Base-by-base conservation (phyloP, 2,329 filamentous ascomycete species). In the Fusarium acutatum region DNA sequence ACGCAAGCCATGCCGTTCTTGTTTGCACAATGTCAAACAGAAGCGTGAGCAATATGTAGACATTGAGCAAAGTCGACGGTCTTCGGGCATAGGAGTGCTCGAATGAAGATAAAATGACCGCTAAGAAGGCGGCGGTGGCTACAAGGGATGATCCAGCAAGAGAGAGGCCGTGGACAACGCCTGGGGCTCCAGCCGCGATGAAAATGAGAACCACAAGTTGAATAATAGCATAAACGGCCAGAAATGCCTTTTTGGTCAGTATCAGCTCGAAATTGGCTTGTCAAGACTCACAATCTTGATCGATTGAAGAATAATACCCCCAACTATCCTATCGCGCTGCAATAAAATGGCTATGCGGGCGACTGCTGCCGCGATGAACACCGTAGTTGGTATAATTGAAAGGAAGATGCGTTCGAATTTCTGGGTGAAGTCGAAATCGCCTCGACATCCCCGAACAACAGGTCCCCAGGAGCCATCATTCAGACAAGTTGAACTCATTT, bases 341-440 rank as follows among this genome's bases (percentile, higher is more conserved):
- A 69, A 62, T 13, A 86, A 69, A 4, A 80, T 72, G 2, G 80
- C 59, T 2, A 82, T 69, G 1, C 85, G 79, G 20, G 80, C 75
- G 50, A 82, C 37, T 0, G 82, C 81, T 4, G 81, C 58, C 1
- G 80, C 69, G 18, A 85, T 69, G 44, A 87, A 86, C 0, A 85
- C 59, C 3, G 80, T 72, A 1, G 82, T 77, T 1, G 86, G 86
- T 6, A 85, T 75, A 14, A 87, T 80, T 3, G 82, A 81, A n/a
- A 88, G 80, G 56, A 87, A 81, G 8, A 86, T 79, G 26, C 83
- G 80, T 74, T 88, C 86, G 60, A 88, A 88, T 34, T 80, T 81
- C 56, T 87, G 77, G 2, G 86, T 88, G 64, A 88, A 87, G 73
- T 88, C 86, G 61, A 88, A 88, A 64, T 86, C 82, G 57, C 79